phyloP scores from a whole-genome alignment of 2,329 filamentous ascomycete genomes.

The Paradendryphiella salina region DNA sequence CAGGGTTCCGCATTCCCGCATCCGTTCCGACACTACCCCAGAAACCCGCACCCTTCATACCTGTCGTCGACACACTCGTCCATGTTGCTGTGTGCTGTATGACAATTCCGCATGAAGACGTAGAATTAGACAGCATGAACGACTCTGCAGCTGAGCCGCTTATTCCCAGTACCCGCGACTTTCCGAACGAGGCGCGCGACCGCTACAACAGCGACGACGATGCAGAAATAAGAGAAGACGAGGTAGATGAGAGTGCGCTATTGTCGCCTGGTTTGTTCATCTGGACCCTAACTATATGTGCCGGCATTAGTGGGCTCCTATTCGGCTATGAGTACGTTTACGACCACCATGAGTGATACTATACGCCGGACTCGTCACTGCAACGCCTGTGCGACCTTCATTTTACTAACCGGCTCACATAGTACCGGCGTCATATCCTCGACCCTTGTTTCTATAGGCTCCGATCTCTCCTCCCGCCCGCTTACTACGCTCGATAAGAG shows the following conservation, averaged over 20 bases:
- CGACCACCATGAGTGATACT: too few species aligned
- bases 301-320: constrained; percentile 61
- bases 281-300: constrained; percentile 60
- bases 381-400: too few species aligned
- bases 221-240: constrained; percentile 30
- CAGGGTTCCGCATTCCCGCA: constrained; percentile 16
- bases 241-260: constrained; percentile 42
- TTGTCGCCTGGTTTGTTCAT: constrained; percentile 51
- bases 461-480: constrained; percentile 56
- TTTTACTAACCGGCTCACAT: not conserved
- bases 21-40: constrained; percentile 14
- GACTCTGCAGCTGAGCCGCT: constrained; percentile 41
- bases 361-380: too few species aligned
- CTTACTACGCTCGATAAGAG: constrained; percentile 61
- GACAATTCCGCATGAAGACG: constrained; percentile 18
- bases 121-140: constrained; percentile 37
- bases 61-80: not conserved
- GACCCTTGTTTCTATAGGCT: constrained; percentile 60
- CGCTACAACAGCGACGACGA: constrained; percentile 26
- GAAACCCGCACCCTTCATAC: constrained; percentile 2
- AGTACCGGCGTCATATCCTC: constrained; percentile 65
- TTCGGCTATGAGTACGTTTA: constrained; percentile 63
- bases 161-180: constrained; percentile 23
- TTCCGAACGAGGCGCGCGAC: constrained; percentile 13
- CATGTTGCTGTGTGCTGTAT: constrained; percentile 3